Base-by-base conservation (phyloP, 2,329 filamentous ascomycete species). In the Pleoardoris graminearum region DNA sequence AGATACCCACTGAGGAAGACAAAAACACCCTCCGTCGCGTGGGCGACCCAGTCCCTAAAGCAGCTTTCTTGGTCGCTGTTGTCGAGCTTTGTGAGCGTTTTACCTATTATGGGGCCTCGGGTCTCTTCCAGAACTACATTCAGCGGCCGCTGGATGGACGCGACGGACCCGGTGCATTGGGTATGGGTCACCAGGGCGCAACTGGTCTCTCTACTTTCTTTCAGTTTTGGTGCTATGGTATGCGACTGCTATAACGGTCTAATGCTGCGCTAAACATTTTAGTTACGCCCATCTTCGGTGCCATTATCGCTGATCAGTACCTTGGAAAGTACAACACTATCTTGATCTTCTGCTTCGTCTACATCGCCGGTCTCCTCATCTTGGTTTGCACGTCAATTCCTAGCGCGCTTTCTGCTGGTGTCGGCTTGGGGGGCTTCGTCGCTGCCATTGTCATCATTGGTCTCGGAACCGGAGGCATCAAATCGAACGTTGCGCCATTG, bases 401-500 rank as follows among this genome's bases (percentile, higher is more conserved):
- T 0, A 60, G 65, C 1, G 85, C 89, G 50, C 86, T 91, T 36
- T 73, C 81, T 32, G 75, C 83, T 39, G 79, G 85, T 22, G 77
- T 81, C 25, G 78, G 85, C 1, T 81, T 90, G 32, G 86, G 77
- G 12, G 85, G 82, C 53, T 89, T 90, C 72, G 71, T 86, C 1
- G 75, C 60, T 17, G 54, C 84, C 43, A 76, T 89, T 46, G 75
- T 90, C 37, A 81, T 91, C 67, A 82, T 91, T 67, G 87, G 87
- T 45, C 74, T 90, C 36, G 89, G 89, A 50, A 90, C 88, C 3
- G 89, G 89, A 61, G 87, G 89, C 69, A 91, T 92, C 84, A 93
- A 92, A 78, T 84, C 87, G 59, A 92, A 92, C 67, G 88, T 92
- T 42, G 76, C 77, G 14, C 78, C 78, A 2, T 62, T 80, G 22